Evolutionary conservation across 305 asterid species (phyloP), one percentile per base, ranked within the genome.

Genomic region (Rubia balearica): DNA sequence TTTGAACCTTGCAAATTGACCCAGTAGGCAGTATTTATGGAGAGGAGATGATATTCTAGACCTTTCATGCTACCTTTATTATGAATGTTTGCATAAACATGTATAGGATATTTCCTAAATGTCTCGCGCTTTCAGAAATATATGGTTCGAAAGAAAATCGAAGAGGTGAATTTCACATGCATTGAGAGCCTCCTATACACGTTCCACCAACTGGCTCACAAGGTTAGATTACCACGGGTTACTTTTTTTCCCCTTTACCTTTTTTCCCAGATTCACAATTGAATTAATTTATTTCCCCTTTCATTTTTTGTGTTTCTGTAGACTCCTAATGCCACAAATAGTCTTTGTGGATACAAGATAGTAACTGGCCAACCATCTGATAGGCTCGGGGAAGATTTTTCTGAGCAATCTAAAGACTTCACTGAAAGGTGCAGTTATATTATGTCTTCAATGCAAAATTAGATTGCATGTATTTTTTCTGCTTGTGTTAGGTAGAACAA

Each of bases 361-460:
- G 96, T 93, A 71, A 89, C 98, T 36, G 98, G 98, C 5, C 98
- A 93, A 75, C 97, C 98, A 74, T 93, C 98, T 70, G 98, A 93
- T 73, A 85, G 98, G 87, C 92, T 92, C 72, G 98, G 98, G 69
- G 98, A 92, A 85, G 96, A 92, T 73, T 93, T 93, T 76, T 81
- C 97, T 24, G 98, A 86, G 81, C 93, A 81, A 76, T 83, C 72
- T 78, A 90, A 87, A 77, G 97, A 91, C 79, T 91, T 91, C 61
- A 83, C 89, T 22, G 97, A 93, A 85, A 90, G 98, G 96, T 89
- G 75, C 27, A 71, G 67, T 68, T 11, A 61, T 36, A 43, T 71
- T 74, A 19, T 13, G 16, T 33, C 69, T 30, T 71, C 46, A 8
- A n/a, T 27, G 42, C 17, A 46, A 7, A 19, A 68, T 24, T 49